These are phyloP conservation scores for Cyphellophora attinorum DNA, from an alignment of 2,329 filamentous ascomycete genomes.

Conservation along the genomic window DNA sequence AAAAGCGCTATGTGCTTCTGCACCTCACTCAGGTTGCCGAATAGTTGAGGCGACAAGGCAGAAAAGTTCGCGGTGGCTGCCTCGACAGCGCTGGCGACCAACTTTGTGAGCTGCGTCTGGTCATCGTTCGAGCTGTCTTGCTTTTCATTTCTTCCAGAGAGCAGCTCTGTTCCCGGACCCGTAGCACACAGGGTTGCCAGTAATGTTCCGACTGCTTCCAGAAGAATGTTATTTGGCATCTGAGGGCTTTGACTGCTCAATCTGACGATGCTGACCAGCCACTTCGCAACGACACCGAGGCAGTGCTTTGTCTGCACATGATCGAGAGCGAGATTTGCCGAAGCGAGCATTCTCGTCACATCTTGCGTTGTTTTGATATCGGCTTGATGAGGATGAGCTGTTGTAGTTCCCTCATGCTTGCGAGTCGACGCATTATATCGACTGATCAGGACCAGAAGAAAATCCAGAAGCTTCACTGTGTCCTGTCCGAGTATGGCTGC, in stretches of 20 bases:
- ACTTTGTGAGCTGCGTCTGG: not conserved
- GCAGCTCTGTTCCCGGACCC: conserved; percentile 9
- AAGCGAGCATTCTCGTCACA: conserved; percentile 11
- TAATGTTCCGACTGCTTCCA: conserved; percentile 13
- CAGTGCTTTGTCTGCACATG: conserved; percentile 5
- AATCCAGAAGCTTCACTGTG: conserved; percentile 9
- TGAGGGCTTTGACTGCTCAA: not conserved
- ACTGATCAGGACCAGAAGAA: conserved; percentile 10
- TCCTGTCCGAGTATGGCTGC: conserved; percentile 10
- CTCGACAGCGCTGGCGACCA: not conserved
- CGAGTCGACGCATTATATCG: conserved; percentile 9
- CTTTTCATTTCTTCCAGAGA: conserved; percentile 3
- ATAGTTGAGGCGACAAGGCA: conserved; percentile 13
- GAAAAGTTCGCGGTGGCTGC: conserved; percentile 5
- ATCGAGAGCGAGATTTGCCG: conserved; percentile 7
- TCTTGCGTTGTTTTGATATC: conserved; percentile 12
- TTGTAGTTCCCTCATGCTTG: too few species aligned
- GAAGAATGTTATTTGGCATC: conserved; percentile 2
- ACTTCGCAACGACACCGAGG: conserved; percentile 10
- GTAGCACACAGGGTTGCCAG: conserved; percentile 11
- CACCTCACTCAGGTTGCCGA: conserved; percentile 12
- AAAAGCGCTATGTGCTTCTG: conserved; percentile 14
- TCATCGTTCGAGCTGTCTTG: not conserved
- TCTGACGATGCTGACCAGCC: conserved; percentile 9
- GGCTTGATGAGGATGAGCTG: conserved; percentile 1